Conservation (phyloP, 805 yeast genomes). For the Hanseniaspora lindneri region DNA sequence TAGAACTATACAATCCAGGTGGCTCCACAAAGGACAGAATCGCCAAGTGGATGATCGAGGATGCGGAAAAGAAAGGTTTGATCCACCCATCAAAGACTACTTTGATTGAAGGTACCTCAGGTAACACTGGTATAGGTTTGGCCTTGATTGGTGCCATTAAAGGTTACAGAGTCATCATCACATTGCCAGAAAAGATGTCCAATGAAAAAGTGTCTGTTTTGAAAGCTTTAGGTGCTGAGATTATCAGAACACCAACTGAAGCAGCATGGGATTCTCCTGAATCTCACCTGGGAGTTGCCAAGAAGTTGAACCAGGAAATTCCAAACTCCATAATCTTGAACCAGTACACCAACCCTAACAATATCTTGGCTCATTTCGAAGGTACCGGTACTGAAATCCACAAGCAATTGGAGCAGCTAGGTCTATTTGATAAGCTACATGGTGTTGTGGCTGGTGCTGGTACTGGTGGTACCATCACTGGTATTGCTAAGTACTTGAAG, state of each 20-base stretch:
- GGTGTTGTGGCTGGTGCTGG: constrained; percentile 87
- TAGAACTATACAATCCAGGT: constrained; percentile 77
- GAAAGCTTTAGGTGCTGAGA: constrained; percentile 83
- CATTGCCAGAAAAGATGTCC: constrained; percentile 85
- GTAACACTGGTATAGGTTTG: constrained; percentile 83
- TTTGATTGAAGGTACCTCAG: constrained; percentile 79
- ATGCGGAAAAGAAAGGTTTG: constrained; percentile 65
- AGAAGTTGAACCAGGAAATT: constrained; percentile 65
- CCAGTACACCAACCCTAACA: constrained; percentile 66
- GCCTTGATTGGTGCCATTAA: constrained; percentile 78
- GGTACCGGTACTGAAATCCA: constrained; percentile 81
- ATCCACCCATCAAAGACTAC: constrained; percentile 73
- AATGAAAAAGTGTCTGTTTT: constrained; percentile 80
- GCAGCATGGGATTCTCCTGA: constrained; percentile 92
- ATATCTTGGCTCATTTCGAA: constrained; percentile 72
- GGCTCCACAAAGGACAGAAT: constrained; percentile 85
- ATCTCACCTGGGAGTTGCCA: constrained; percentile 81
- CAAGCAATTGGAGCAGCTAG: constrained; percentile 47
- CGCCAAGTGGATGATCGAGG: constrained; percentile 74
- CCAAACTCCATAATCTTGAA: constrained; percentile 77
- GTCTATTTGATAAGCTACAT: constrained; percentile 43
- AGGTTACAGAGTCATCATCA: constrained; percentile 77
- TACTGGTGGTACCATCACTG: constrained; percentile 84
- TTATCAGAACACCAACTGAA: constrained; percentile 80
- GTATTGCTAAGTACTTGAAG: constrained; percentile 66